Base-by-base conservation (phyloP, 495 filamentous ascomycete genomes). In the Aspergillus diversus region DNA sequence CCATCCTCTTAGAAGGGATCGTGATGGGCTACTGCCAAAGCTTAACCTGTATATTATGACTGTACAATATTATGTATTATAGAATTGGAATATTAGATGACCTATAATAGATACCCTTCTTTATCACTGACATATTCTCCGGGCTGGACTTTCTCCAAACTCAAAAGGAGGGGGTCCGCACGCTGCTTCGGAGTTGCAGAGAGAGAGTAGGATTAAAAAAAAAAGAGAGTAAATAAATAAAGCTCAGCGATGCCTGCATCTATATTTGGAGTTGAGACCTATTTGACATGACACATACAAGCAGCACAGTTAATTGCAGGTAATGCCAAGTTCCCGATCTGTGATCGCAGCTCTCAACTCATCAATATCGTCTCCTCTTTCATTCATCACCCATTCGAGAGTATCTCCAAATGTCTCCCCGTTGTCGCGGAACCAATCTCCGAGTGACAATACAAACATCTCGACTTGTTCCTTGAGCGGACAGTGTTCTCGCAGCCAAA, bases 391-490 rank as follows among this genome's bases (percentile, higher is more conserved):
- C 70, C 66, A 76, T 42, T 73, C 70, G 21, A 83, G 56, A 1
- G 81, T 84, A 69, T 84, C 81, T 0, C 69, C 77, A 59, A 84
- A 83, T 34, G 86, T 89, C 72, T 88, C 83, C 6, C 86, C 86
- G 63, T 89, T 89, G 62, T 88, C 81, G 50, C 80, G 81, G 60
- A 88, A 89, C 86, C 86, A 89, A 33, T 85, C 84, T 3, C 85
- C 86, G 35, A 83, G 60, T 0, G 75, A 73, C 9, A 71, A 66
- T 5, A 89, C 75, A 68, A 76, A 87, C 1, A 63, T 67, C 65
- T 87, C 81, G 12, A 88, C 85, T 65, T 83, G 77, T 51, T 77
- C 73, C 68, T 86, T 87, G 17, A 81, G 60, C 50, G 75, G 76
- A 13, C 81, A 81, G 64, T 82, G 75, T 51, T 85, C 78, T 43